Evolutionary conservation across 768 basidiomycete species (phyloP).

Genomic region (Naganishia kalamii): DNA sequence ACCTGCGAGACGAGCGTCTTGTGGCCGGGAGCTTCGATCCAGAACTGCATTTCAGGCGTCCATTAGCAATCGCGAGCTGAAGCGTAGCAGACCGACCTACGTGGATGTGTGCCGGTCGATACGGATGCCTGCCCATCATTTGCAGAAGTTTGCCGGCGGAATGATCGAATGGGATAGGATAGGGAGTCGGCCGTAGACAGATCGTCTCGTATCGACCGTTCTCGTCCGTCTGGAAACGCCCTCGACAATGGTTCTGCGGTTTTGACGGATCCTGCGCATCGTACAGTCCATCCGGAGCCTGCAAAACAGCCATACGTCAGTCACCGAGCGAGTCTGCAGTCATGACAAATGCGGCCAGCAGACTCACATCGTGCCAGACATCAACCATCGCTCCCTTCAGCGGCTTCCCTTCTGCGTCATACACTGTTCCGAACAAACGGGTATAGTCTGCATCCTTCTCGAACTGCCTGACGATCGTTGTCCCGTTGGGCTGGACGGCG

Average conservation of each 20-base stretch:
- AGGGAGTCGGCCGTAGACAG: conserved; percentile 31
- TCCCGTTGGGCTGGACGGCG: conserved; percentile 26
- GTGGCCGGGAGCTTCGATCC: conserved; percentile 26
- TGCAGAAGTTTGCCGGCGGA: conserved; percentile 11
- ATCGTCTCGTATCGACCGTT: conserved; percentile 29
- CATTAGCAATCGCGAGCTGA: not conserved
- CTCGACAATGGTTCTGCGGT: conserved; percentile 33
- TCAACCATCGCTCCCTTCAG: conserved; percentile 30
- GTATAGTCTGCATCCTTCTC: conserved; percentile 24
- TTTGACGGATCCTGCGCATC: conserved; percentile 32
- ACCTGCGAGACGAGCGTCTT: conserved; percentile 35
- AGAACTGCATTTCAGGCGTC: conserved; percentile 25
- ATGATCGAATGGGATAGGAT: conserved; percentile 35
- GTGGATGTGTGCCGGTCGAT: conserved; percentile 12
- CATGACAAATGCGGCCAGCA: not conserved
- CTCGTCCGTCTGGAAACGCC: conserved; percentile 33
- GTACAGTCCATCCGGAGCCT: conserved; percentile 31
- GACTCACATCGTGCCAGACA: conserved; percentile 12
- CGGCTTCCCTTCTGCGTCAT: conserved; percentile 27
- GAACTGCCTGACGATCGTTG: conserved; percentile 26
- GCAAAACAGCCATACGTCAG: too few species aligned
- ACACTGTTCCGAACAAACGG: conserved; percentile 26
- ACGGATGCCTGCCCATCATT: conserved; percentile 14
- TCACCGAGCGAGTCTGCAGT: too few species aligned
- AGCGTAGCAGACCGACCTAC: not conserved